Evolutionary conservation across 1,284 basidiomycete genomes (phyloP).

Genomic region (Crepidotus sp.): DNA sequence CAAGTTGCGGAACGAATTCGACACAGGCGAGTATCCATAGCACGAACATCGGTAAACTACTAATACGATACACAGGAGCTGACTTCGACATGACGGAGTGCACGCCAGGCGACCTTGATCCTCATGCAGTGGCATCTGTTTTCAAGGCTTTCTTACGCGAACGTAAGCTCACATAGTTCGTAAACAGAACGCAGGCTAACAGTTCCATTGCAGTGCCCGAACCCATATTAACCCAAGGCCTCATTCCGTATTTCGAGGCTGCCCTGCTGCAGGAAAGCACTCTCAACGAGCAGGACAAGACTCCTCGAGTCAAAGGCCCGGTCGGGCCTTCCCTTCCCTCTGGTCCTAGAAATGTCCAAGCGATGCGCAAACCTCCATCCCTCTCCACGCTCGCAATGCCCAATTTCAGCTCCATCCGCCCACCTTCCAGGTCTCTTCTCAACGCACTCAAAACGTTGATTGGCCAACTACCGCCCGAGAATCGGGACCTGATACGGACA

Average conservation of each 20-base stretch:
- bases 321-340: constrained; percentile 34
- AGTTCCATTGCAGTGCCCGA: constrained; percentile 57
- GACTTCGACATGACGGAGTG: constrained; percentile 75
- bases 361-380: constrained; percentile 65
- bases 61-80: constrained; percentile 43
- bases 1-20: constrained; percentile 73
- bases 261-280: constrained; percentile 53
- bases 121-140: constrained; percentile 83
- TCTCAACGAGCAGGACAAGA: constrained; percentile 25
- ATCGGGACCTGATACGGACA: constrained; percentile 63
- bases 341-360: constrained; percentile 33
- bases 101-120: constrained; percentile 77
- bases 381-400: constrained; percentile 69
- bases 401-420: constrained; percentile 45
- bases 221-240: constrained; percentile 62
- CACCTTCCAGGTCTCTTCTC: constrained; percentile 48
- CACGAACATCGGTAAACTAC: too few species aligned
- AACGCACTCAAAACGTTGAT: constrained; percentile 50
- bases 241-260: constrained; percentile 69
- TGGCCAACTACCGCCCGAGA: constrained; percentile 58
- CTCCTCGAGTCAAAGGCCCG: constrained; percentile 19
- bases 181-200: not conserved
- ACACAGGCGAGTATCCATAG: constrained; percentile 48
- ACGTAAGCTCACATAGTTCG: constrained; percentile 41
- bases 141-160: constrained; percentile 78